These are phyloP conservation scores for Sanghuangporus weigelae DNA, from an alignment of 1,284 basidiomycete species.

Conservation along the genomic window DNA sequence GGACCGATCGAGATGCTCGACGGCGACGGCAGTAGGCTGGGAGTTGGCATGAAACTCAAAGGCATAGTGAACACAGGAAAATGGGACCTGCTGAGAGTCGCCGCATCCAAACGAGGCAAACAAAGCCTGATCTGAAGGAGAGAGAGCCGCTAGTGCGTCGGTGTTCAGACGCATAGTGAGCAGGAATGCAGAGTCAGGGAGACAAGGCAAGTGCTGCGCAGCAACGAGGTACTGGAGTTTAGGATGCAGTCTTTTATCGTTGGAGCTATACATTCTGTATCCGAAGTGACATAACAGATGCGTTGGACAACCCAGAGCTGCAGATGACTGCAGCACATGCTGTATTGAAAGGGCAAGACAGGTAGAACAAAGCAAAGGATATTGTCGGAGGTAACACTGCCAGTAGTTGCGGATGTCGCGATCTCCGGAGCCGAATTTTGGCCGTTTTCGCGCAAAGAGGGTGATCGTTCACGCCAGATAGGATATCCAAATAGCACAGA, in stretches of 20 bases:
- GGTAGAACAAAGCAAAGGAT: not conserved
- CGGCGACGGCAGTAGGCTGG: constrained; percentile 41
- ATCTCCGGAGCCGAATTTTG: constrained; percentile 11
- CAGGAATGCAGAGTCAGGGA: not conserved
- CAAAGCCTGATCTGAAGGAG: constrained; percentile 35
- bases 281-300: not conserved
- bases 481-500: not conserved
- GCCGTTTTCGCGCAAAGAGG: not conserved
- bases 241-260: constrained; percentile 6
- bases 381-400: not conserved
- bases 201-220: not conserved
- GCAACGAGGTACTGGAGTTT: not conserved
- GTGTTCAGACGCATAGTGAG: not conserved
- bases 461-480: not conserved
- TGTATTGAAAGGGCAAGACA: not conserved
- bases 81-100: constrained; percentile 31
- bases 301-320: not conserved
- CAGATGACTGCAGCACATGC: not conserved
- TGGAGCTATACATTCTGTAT: not conserved
- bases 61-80: constrained; percentile 51
- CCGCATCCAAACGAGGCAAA: constrained; percentile 46
- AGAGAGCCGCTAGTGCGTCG: constrained; percentile 24
- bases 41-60: constrained; percentile 41
- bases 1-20: constrained; percentile 41
- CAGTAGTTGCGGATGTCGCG: not conserved